Percentiles rank a stretch among this genome's conserved stretches.
These are phyloP conservation scores for Zasmidium angulare DNA, from an alignment of 2,329 filamentous ascomycete species.

Conservation along the genomic window DNA sequence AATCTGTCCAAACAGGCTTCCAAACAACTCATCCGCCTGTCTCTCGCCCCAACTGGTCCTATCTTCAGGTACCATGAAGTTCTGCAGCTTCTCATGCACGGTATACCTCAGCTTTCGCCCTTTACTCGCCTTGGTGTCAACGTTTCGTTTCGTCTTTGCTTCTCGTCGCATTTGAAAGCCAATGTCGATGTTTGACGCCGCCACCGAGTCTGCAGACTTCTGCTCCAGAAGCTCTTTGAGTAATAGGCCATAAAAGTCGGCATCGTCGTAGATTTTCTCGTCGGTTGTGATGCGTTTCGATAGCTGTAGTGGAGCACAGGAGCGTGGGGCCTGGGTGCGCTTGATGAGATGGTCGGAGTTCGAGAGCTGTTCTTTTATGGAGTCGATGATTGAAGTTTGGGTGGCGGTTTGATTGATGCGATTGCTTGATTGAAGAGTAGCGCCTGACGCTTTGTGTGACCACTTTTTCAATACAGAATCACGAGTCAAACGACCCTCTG, in stretches of 20 bases:
- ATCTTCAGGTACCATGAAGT: conserved; percentile 95
- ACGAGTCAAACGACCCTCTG: conserved; percentile 59
- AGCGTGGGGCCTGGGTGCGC: conserved; percentile 69
- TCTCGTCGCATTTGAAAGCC: conserved; percentile 59
- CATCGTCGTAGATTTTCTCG: conserved; percentile 79
- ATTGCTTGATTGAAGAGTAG: conserved; percentile 56
- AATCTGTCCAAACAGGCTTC: conserved; percentile 50
- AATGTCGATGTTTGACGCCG: conserved; percentile 41
- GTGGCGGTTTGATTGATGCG: conserved; percentile 59
- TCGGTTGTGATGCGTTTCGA: conserved; percentile 52
- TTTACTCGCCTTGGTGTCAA: conserved; percentile 94
- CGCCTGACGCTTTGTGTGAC: conserved; percentile 73
- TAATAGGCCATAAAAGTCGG: conserved; percentile 89
- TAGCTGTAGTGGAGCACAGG: conserved; percentile 71
- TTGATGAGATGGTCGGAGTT: conserved; percentile 66
- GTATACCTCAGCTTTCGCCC: conserved; percentile 91
- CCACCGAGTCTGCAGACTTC: conserved; percentile 59
- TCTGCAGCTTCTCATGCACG: conserved; percentile 94
- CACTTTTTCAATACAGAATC: conserved; percentile 81
- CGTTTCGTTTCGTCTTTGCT: conserved; percentile 78
- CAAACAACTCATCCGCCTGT: conserved; percentile 66
- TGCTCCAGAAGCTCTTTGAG: conserved; percentile 92
- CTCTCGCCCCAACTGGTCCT: conserved; percentile 74
- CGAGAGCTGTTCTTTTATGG: conserved; percentile 67
- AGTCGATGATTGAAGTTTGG: conserved; percentile 66